Percentiles rank a stretch among this genome's conserved stretches.
Evolutionary conservation across 805 yeast species (phyloP).

Genomic region (Zygoascus ofunaensis): DNA sequence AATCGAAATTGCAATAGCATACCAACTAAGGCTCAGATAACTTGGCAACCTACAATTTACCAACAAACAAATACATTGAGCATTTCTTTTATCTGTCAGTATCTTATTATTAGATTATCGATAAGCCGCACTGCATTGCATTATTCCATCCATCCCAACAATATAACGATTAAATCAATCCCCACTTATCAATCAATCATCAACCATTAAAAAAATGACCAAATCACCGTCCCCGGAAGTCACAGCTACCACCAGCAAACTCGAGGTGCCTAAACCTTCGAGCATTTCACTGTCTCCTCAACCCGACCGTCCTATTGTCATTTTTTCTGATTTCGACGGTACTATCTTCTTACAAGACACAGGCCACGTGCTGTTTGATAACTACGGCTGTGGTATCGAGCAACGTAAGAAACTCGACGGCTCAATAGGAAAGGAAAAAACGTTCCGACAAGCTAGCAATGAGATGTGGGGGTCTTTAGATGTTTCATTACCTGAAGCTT

Average conservation of each 20-base stretch:
- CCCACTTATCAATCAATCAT: not conserved
- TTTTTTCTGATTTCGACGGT: slow-evolving; percentile 33
- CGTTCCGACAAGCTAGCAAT: slow-evolving; percentile 36
- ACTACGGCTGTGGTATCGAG: slow-evolving; percentile 34
- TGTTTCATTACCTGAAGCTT: slow-evolving; percentile 33
- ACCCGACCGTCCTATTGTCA: slow-evolving; percentile 4
- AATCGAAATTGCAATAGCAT: too few relatives aligned
- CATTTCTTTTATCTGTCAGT: too few relatives aligned
- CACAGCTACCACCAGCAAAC: not conserved
- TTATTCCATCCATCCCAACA: too few relatives aligned
- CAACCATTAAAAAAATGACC: not conserved
- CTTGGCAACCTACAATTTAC: too few relatives aligned
- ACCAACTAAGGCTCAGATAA: too few relatives aligned
- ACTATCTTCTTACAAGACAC: slow-evolving; percentile 38
- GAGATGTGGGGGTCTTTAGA: slow-evolving; percentile 36
- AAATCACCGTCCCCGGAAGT: not conserved
- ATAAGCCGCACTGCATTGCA: not conserved
- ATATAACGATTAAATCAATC: not conserved
- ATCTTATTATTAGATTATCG: too few relatives aligned
- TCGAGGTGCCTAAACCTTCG: slow-evolving; percentile 5
- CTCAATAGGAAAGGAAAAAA: slow-evolving; percentile 28
- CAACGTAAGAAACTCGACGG: slow-evolving; percentile 30
- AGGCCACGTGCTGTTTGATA: slow-evolving; percentile 37
- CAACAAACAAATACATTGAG: too few relatives aligned
- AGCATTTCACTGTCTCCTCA: not conserved